These are phyloP conservation scores for Chrysopogon serrulatus DNA, from an alignment of 176 grass and related monocot species.

Conservation along the genomic window DNA sequence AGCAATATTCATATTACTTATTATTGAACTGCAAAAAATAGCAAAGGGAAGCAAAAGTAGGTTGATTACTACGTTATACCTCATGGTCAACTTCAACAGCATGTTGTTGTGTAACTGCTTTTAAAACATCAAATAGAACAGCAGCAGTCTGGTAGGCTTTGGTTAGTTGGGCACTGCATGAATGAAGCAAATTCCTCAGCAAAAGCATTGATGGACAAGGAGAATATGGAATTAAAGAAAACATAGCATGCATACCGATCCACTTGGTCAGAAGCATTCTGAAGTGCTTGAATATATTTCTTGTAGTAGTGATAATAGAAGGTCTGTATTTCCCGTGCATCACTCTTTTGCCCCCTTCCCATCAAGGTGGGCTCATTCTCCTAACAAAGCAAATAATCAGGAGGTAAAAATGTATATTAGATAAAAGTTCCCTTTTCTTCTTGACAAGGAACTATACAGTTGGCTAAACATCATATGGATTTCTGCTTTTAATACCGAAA, in stretches of 20 bases:
- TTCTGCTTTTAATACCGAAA: background rate
- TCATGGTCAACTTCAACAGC: constrained; percentile 87
- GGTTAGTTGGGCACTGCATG: constrained; percentile 67
- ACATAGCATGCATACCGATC: constrained; percentile 49
- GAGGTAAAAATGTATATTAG: constrained; percentile 1
- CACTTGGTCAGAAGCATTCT: constrained; percentile 72
- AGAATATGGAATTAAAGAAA: constrained; percentile 14
- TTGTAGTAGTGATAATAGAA: constrained; percentile 89
- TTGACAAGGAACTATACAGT: background rate
- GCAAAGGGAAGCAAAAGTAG: constrained; percentile 1
- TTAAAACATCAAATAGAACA: constrained; percentile 94
- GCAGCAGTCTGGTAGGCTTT: constrained; percentile 94
- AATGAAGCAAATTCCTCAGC: constrained; percentile 20
- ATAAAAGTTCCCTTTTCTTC: background rate
- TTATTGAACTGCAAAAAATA: background rate
- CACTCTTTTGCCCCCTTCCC: constrained; percentile 71
- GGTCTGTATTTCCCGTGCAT: constrained; percentile 85
- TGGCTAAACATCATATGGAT: background rate
- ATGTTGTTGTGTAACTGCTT: constrained; percentile 76
- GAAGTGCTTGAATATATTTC: constrained; percentile 90
- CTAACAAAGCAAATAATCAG: constrained; percentile 29
- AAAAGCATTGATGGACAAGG: constrained; percentile 1
- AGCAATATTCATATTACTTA: constrained; percentile 12
- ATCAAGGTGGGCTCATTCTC: constrained; percentile 74
- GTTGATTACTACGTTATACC: constrained; percentile 41